Percentiles rank a stretch among this genome's conserved stretches.
Conservation (phyloP, 2,329 filamentous ascomycete genomes). For the Botrytis cinerea region DNA sequence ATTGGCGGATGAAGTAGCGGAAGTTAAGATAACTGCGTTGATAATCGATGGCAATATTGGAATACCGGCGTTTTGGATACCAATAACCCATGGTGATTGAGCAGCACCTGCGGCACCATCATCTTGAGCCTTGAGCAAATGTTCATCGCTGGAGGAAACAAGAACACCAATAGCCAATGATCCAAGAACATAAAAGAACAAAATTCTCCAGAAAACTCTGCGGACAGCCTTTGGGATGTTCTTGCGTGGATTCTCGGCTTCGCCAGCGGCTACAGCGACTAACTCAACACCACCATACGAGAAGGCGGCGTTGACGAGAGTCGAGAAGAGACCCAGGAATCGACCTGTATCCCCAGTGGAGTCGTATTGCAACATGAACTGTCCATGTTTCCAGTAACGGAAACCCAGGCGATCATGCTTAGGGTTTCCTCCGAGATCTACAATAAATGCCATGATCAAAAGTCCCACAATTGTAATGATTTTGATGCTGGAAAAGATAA, state of each 20-base stretch:
- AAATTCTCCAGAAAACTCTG: constrained; percentile 76
- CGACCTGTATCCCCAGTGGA: constrained; percentile 63
- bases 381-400: constrained; percentile 66
- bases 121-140: constrained; percentile 63
- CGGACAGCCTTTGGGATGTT: constrained; percentile 76
- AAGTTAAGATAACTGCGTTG: constrained; percentile 70
- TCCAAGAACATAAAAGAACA: constrained; percentile 73
- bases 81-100: constrained; percentile 66
- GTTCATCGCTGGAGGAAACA: constrained; percentile 67
- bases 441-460: constrained; percentile 76
- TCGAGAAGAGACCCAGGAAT: constrained; percentile 67
- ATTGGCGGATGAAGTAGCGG: constrained; percentile 50
- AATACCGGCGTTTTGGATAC: constrained; percentile 68
- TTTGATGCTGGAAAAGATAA: constrained; percentile 60
- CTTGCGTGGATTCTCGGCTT: constrained; percentile 68
- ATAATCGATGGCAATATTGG: constrained; percentile 67
- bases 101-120: constrained; percentile 65
- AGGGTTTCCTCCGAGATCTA: constrained; percentile 82
- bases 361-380: constrained; percentile 68
- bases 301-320: constrained; percentile 52
- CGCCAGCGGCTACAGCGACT: constrained; percentile 57
- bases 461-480: constrained; percentile 63
- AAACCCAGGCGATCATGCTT: constrained; percentile 72
- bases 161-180: constrained; percentile 71
- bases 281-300: constrained; percentile 51